Conservation (phyloP, 345 rosid genomes). For the Salix viminalis region DNA sequence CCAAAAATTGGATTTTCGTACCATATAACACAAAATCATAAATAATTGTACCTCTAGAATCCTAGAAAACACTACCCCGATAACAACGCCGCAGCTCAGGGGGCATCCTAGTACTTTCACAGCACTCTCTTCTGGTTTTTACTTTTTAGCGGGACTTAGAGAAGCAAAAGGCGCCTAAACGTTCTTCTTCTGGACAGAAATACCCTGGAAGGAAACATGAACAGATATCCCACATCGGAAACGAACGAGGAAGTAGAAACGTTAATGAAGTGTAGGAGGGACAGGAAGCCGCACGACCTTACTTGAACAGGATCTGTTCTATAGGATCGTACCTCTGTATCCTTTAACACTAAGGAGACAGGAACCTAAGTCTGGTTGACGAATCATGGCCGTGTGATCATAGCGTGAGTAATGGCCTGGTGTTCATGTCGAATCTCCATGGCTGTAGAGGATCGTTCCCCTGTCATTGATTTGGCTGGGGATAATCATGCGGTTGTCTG, state of each 20-base stretch:
- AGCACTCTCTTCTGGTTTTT: too few relatives aligned
- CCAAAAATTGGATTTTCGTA: too few relatives aligned
- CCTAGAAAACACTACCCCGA: too few relatives aligned
- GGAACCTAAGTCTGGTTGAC: not conserved
- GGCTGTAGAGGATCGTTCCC: conserved; percentile 9
- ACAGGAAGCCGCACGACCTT: not conserved
- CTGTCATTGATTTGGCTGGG: not conserved
- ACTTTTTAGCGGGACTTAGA: too few relatives aligned
- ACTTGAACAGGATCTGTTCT: conserved; percentile 31
- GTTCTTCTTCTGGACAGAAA: too few relatives aligned
- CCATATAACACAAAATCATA: too few relatives aligned
- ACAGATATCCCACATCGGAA: not conserved
- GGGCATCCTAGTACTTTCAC: too few relatives aligned
- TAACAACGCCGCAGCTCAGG: too few relatives aligned
- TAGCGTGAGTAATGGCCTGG: not conserved
- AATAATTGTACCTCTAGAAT: too few relatives aligned
- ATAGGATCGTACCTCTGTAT: conserved; percentile 20
- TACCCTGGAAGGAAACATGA: too few relatives aligned
- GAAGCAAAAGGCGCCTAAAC: too few relatives aligned
- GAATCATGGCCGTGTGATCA: not conserved
- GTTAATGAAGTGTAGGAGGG: rapidly evolving
- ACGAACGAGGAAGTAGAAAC: rapidly evolving
- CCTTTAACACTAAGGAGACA: conserved; percentile 1
- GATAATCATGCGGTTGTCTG: conserved; percentile 11
- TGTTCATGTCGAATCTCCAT: rapidly evolving